These are phyloP conservation scores for Hymenochaete sp. DNA, from an alignment of 1,284 basidiomycete species.

Conservation along the genomic window DNA sequence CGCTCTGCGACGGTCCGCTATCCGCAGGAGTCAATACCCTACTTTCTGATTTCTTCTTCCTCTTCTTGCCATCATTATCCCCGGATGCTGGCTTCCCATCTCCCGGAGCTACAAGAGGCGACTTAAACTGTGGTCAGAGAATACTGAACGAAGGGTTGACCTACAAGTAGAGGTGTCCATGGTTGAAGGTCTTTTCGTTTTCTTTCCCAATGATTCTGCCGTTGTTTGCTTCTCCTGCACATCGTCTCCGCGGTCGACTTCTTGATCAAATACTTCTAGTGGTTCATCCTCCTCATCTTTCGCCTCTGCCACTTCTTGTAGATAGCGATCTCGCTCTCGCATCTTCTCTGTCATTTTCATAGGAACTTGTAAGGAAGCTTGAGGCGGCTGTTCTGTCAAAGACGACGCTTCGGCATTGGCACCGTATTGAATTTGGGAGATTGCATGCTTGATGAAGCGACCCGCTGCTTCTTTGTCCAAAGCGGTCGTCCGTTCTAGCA, in stretches of 20 bases:
- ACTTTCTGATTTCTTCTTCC: no score
- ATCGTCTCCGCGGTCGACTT: slow-evolving; percentile 36
- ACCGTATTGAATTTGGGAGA: slow-evolving; percentile 45
- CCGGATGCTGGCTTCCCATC: no score
- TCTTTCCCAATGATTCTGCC: slow-evolving; percentile 19
- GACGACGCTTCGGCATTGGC: slow-evolving; percentile 15
- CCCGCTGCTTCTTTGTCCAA: slow-evolving; percentile 70
- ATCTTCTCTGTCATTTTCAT: slow-evolving; percentile 61
- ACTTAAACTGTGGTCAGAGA: no score
- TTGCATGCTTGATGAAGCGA: slow-evolving; percentile 78
- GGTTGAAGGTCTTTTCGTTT: slow-evolving; percentile 41
- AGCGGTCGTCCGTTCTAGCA: slow-evolving; percentile 36
- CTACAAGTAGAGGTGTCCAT: slow-evolving; percentile 61
- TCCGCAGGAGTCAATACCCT: not conserved
- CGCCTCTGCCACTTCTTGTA: slow-evolving; percentile 41
- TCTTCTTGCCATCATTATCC: no score
- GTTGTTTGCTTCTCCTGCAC: slow-evolving; percentile 35
- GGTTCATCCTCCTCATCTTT: slow-evolving; percentile 38
- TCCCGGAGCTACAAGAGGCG: no score
- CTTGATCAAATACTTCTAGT: slow-evolving; percentile 33
- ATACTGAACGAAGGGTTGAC: slow-evolving; percentile 16
- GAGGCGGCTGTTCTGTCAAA: not conserved
- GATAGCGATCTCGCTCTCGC: slow-evolving; percentile 53
- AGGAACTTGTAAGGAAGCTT: slow-evolving; percentile 28
- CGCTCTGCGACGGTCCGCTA: not conserved